Evolutionary conservation across 2,329 filamentous ascomycete genomes (phyloP).

Genomic region (Botrytis elliptica): DNA sequence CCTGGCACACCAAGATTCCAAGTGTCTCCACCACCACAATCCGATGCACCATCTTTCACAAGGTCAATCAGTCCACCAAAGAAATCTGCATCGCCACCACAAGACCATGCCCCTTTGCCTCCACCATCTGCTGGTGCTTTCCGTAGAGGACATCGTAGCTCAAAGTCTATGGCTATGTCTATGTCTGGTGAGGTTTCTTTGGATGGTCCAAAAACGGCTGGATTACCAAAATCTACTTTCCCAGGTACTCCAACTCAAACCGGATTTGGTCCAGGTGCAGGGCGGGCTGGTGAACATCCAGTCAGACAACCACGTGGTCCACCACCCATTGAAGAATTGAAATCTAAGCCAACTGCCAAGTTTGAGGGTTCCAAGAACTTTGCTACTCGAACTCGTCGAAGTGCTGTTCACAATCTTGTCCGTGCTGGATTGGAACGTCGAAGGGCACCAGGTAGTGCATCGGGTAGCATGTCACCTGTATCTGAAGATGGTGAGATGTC

Average conservation of each 20-base stretch:
- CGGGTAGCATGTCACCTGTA: conserved; percentile 83
- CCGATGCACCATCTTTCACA: conserved; percentile 47
- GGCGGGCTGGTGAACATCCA: conserved; percentile 90
- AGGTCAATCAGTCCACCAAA: conserved; percentile 68
- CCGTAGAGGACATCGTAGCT: conserved; percentile 92
- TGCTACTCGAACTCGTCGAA: conserved; percentile 84
- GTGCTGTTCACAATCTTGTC: conserved; percentile 87
- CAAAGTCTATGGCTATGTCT: conserved; percentile 58
- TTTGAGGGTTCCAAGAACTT: conserved; percentile 98
- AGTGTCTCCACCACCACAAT: conserved; percentile 74
- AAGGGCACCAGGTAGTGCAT: conserved; percentile 66
- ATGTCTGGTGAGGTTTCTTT: conserved; percentile 29
- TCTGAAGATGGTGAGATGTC: conserved; percentile 72
- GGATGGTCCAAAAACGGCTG: conserved; percentile 56
- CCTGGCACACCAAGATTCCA: conserved; percentile 69
- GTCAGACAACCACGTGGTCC: conserved; percentile 90
- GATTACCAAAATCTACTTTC: conserved; percentile 73
- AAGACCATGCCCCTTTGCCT: conserved; percentile 71
- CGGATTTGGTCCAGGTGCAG: conserved; percentile 86
- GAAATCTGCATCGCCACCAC: conserved; percentile 66
- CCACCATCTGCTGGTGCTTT: conserved; percentile 89
- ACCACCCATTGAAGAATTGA: conserved; percentile 86
- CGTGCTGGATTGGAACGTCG: conserved; percentile 86
- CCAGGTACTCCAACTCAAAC: conserved; percentile 78
- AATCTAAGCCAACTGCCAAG: conserved; percentile 84